Conservation (phyloP, 345 rosid genomes). For the Syzygium grande region DNA sequence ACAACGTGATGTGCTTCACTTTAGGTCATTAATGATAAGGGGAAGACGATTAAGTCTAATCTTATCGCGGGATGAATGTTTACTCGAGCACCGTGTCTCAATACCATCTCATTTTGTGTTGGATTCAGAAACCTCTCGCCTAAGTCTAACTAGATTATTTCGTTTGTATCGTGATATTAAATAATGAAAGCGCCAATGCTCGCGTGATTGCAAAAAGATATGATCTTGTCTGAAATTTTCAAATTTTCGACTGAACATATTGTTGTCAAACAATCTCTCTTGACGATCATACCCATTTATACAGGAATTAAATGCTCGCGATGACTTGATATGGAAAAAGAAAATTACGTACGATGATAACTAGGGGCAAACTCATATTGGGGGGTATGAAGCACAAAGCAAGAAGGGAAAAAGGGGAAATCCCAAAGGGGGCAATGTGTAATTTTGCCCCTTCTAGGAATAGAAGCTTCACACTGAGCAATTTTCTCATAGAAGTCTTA, state of each 20-base stretch:
- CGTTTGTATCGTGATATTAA: neutral
- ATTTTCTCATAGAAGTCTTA: neutral
- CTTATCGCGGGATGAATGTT: fast-evolving
- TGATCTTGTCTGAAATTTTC: neutral
- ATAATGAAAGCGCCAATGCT: neutral
- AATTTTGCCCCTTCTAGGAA: neutral
- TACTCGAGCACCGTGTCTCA: neutral
- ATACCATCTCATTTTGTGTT: neutral
- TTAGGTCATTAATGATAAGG: neutral
- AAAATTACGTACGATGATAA: neutral
- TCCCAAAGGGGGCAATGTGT: neutral
- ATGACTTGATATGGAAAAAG: neutral
- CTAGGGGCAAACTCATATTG: neutral
- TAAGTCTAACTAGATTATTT: neutral
- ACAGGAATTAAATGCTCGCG: neutral
- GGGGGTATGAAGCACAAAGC: neutral
- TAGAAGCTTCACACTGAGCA: neutral
- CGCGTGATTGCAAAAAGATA: neutral
- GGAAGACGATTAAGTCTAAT: neutral
- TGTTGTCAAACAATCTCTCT: neutral
- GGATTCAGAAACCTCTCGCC: neutral
- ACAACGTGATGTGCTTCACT: neutral
- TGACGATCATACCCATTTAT: neutral
- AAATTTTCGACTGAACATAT: neutral
- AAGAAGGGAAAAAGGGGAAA: neutral